Evolutionary conservation across 163 green algal species (phyloP).

Genomic region (Chlorella variabilis): DNA sequence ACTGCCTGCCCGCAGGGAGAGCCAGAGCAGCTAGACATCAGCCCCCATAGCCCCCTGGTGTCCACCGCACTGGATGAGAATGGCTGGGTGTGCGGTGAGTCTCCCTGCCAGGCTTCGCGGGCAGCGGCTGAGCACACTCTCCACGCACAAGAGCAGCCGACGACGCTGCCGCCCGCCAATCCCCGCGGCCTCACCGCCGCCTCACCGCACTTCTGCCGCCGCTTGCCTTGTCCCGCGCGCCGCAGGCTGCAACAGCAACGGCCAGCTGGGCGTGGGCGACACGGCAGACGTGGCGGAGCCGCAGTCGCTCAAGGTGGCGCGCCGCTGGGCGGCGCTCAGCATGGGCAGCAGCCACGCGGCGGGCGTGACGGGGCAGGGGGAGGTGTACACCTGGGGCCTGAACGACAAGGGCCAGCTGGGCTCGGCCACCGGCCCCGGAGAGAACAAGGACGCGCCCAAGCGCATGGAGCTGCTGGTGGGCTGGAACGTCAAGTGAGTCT

Average conservation of each 20-base stretch:
- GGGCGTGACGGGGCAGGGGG: constrained; percentile 68
- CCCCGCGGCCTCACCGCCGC: background rate
- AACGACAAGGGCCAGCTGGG: constrained; percentile 81
- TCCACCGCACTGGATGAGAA: constrained; percentile 82
- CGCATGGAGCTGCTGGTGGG: constrained; percentile 69
- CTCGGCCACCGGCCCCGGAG: constrained; percentile 36
- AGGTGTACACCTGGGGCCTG: constrained; percentile 84
- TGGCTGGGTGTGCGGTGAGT: constrained; percentile 80
- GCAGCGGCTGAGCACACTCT: no score
- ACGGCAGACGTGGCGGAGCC: constrained; percentile 63
- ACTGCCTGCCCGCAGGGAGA: constrained; percentile 49
- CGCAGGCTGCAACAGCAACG: constrained; percentile 70
- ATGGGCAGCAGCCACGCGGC: constrained; percentile 76
- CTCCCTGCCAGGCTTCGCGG: no score
- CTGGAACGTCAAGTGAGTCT: constrained; percentile 68
- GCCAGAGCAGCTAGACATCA: constrained; percentile 46
- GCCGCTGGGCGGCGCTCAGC: constrained; percentile 76
- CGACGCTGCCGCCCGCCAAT: no score
- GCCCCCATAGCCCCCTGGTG: constrained; percentile 74
- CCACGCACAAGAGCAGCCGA: no score
- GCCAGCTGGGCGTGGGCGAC: constrained; percentile 74
- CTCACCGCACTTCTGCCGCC: background rate
- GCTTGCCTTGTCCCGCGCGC: background rate
- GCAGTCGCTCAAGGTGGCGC: constrained; percentile 67
- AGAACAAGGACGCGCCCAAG: constrained; percentile 53